Base-by-base conservation (phyloP, 1,139 yeast species). In the Blastobotrys raffinosifermentans region DNA sequence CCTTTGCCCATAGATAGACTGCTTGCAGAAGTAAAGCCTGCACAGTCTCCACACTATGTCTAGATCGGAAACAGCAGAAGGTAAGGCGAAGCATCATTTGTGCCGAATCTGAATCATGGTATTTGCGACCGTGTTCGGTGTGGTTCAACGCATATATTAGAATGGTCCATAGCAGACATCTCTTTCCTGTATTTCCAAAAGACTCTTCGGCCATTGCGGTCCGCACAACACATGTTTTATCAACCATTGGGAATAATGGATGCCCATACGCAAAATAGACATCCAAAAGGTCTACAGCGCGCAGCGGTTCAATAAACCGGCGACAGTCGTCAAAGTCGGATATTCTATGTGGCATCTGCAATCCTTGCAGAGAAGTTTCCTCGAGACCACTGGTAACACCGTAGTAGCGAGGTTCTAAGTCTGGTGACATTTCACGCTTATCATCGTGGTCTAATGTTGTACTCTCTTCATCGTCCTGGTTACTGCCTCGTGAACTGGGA, bases 1-100 rank as follows among this genome's bases (percentile, higher is more conserved):
- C 43, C 26, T 34, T 35, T 9, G 43, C 43, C 36, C 38, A 34
- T 11, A 40, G 21, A 25, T 26, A 40, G 18, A 38, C 13, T 7
- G 39, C 19, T 33, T 37, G 39, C 15, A 37, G 22, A 23, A 37
- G 38, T 30, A 37, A 32, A 5, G 43, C 26, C 21, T 35, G 34
- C n/a, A 39, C 44, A 11, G 38, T 32, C 15, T 25, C 27, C 7
- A 25, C 27, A 14, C 14, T 13, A n/a, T 25, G 18, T 17, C 17
- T 17, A 11, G 34, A 22, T 22, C 16, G 21, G 8, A 32, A 22
- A 4, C 26, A n/a, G 16, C 27, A 32, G n/a, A 32, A 22, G 18
- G 14, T 21, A 13, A 32, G 7, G 4, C 16, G 34, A 20, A 22
- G 34, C 34, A 32, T 32, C 4, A 17, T 9, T 16, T 32, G 34